Percentiles rank a stretch among this genome's conserved stretches.
These are phyloP conservation scores for Ogataea methanolica DNA, from an alignment of 805 yeast species.

Conservation along the genomic window DNA sequence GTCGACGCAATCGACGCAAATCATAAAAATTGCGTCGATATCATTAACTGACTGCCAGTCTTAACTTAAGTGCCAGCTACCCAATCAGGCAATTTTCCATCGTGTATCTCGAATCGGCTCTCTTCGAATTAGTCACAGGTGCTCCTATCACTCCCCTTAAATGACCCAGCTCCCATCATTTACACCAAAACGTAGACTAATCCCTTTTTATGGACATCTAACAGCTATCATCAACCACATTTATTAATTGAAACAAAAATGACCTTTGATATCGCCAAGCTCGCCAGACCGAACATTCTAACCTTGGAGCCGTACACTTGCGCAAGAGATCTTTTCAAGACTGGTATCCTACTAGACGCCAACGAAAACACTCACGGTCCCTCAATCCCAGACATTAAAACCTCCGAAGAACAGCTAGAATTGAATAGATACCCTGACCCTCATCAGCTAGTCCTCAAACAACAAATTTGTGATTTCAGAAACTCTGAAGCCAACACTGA, in stretches of 20 bases:
- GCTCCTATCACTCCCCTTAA: too few species aligned
- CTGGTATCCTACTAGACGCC: slow-evolving; percentile 87
- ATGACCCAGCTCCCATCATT: too few species aligned
- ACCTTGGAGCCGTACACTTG: slow-evolving; percentile 88
- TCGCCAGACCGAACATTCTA: slow-evolving; percentile 83
- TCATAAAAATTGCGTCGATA: too few species aligned
- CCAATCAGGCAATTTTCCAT: too few species aligned
- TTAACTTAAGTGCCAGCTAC: too few species aligned
- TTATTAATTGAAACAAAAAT: neutral
- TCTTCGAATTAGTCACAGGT: too few species aligned
- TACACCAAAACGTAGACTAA: too few species aligned
- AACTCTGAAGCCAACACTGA: slow-evolving; percentile 40
- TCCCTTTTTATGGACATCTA: too few species aligned
- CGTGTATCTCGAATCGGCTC: too few species aligned
- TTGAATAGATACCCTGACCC: slow-evolving; percentile 97
- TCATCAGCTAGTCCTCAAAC: slow-evolving; percentile 76
- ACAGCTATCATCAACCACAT: too few species aligned
- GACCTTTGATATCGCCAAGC: slow-evolving; percentile 46
- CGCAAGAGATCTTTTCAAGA: slow-evolving; percentile 92
- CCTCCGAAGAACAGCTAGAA: slow-evolving; percentile 44
- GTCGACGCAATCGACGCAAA: too few species aligned
- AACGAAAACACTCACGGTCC: slow-evolving; percentile 96
- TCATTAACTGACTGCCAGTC: too few species aligned
- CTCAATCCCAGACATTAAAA: slow-evolving; percentile 44
- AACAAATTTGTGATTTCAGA: slow-evolving; percentile 66